These are phyloP conservation scores for Diplotaxis tenuifolia DNA, from an alignment of 345 rosid species.

Conservation along the genomic window DNA sequence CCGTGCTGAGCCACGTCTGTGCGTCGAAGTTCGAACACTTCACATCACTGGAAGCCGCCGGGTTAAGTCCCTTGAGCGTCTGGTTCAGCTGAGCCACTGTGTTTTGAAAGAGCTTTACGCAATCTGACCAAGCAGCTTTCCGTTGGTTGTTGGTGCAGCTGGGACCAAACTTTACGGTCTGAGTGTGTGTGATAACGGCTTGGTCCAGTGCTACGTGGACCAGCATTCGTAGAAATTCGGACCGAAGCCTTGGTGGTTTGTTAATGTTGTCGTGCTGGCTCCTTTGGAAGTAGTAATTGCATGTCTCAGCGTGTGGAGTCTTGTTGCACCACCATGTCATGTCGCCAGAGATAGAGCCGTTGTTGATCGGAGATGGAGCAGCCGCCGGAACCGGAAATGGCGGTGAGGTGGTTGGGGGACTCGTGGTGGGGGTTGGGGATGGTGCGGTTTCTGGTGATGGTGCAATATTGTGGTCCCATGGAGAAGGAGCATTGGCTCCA, in stretches of 20 bases:
- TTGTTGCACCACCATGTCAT: slow-evolving; percentile 65
- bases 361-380: slow-evolving; percentile 16
- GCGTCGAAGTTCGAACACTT: slow-evolving; percentile 60
- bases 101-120: slow-evolving; percentile 56
- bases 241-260: slow-evolving; percentile 39
- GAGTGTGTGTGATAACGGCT: slow-evolving; percentile 50
- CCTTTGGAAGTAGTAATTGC: slow-evolving; percentile 51
- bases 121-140: slow-evolving; percentile 83
- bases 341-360: slow-evolving; percentile 18
- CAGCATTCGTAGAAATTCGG: slow-evolving; percentile 51
- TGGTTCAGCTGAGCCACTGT: slow-evolving; percentile 57
- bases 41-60: slow-evolving; percentile 18
- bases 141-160: slow-evolving; percentile 56
- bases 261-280: slow-evolving; percentile 22
- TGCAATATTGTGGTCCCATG: slow-evolving; percentile 9
- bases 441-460: slow-evolving; percentile 4
- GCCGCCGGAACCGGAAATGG: slow-evolving; percentile 5
- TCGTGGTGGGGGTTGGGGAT: not conserved
- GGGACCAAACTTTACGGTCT: slow-evolving; percentile 48
- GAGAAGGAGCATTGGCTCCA: slow-evolving; percentile 12
- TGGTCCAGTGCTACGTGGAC: slow-evolving; percentile 52
- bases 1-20: slow-evolving; percentile 84
- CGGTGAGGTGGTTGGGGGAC: not conserved
- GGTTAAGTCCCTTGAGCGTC: slow-evolving; percentile 45
- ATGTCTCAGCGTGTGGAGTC: slow-evolving; percentile 69